Base-by-base conservation (phyloP, 805 yeast genomes). In the Wickerhamiella azyma region DNA sequence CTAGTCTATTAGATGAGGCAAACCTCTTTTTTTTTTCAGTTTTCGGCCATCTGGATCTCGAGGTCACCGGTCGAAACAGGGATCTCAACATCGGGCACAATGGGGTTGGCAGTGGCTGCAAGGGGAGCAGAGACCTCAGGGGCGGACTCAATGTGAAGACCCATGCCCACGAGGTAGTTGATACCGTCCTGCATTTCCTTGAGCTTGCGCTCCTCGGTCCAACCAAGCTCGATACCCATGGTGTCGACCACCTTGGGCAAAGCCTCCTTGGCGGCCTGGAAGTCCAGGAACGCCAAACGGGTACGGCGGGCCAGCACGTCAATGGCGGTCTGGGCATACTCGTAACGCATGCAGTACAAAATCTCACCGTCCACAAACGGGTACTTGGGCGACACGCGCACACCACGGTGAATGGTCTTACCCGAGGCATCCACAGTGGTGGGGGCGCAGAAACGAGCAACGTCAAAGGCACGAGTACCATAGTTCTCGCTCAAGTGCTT, bases 271-370 rank as follows among this genome's bases (percentile, higher is more conserved):
- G 96, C 95, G 53, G 81, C 85, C 62, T 77, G 77, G 37, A 92
- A 84, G 66, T 88, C 88, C 61, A 88, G 71, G 69, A 86, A 89
- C 2, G 95, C 94, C 61, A 85, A 77, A 66, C 97, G 78, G 45
- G 89, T 79, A 72, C 97, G 81, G 71, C 96, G 81, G 47, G 94
- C 85, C 53, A 88, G 70, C 71, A 88, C 85, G 65, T 88, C 97
- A 48, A 80, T 68, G 40, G 95, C 94, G 10, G 88, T 82, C 67
- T 94, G 75, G 37, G 85, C 77, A 63, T 85, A 85, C 68, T 88
- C 97, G 65, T 84, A 75, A 51, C 75, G 68, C 55, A 85, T 70
- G 10, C 85, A 79, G 66, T 86, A 89, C 59, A 77, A 72, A 63
- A 89, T 72, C 68, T 88, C 97, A 45, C 92, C 96, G 46, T 67